A percentile compares a stretch with the other conserved stretches of the same genome.
Conservation (phyloP, 169 alveolate genomes). For the Theileria equi region DNA sequence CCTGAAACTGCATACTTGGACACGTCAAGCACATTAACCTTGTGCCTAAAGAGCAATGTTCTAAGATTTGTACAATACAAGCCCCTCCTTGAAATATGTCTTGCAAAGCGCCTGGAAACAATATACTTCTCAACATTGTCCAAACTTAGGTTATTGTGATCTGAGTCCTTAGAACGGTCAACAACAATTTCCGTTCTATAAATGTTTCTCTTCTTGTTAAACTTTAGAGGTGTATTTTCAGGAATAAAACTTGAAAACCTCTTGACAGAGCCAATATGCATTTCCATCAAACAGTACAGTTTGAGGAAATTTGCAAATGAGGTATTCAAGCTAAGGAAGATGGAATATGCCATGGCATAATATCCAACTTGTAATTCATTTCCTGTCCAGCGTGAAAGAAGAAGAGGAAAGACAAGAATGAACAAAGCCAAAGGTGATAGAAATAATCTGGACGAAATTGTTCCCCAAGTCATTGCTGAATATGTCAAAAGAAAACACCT, state of each 20-base stretch:
- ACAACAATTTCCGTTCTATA: background rate
- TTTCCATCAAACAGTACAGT: background rate
- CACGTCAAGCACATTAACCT: background rate
- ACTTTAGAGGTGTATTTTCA: background rate
- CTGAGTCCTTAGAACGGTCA: too few relatives aligned
- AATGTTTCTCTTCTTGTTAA: background rate
- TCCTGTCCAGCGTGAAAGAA: background rate
- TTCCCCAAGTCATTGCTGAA: background rate
- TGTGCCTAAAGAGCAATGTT: background rate
- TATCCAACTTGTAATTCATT: slow-evolving; percentile 4
- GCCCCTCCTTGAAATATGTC: too few relatives aligned
- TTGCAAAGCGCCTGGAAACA: too few relatives aligned
- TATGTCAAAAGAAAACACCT: background rate
- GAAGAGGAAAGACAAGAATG: slow-evolving; percentile 3
- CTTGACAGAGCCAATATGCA: background rate
- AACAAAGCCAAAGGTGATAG: background rate
- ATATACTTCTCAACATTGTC: too few relatives aligned
- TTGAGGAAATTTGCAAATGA: background rate
- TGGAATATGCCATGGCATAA: background rate
- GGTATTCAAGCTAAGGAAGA: background rate
- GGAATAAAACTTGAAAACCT: slow-evolving; percentile 1
- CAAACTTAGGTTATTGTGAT: too few relatives aligned
- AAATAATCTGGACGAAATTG: slow-evolving; percentile 1
- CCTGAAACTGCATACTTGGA: background rate
- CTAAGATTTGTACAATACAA: too few relatives aligned